phyloP scores from a whole-genome alignment of 768 basidiomycete genomes.

The Scleroderma citrinum region DNA sequence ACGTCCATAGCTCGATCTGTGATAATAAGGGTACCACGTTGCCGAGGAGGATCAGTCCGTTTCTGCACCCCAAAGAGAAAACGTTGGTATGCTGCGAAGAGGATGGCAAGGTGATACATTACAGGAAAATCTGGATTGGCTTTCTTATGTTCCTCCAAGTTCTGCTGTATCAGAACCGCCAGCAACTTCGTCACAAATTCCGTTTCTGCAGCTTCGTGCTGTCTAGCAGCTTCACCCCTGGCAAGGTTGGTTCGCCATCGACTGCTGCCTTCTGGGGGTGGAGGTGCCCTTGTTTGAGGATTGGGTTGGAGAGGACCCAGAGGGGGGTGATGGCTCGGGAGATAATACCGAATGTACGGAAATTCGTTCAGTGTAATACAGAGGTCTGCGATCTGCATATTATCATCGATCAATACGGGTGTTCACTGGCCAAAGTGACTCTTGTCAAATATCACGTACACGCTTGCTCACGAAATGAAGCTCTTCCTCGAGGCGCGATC shows the following conservation, averaged over 20 bases:
- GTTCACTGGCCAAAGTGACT: not conserved
- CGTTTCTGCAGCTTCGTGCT: constrained; percentile 61
- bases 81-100: not conserved
- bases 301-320: constrained; percentile 77
- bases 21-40: constrained; percentile 78
- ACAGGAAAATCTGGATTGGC: constrained; percentile 85
- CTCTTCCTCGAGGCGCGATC: constrained; percentile 82
- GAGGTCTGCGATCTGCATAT: constrained; percentile 70
- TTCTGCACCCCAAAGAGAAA: constrained; percentile 33
- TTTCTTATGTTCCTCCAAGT: constrained; percentile 83
- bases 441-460: constrained; percentile 30
- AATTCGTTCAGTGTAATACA: constrained; percentile 89
- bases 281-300: constrained; percentile 56
- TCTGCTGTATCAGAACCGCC: constrained; percentile 78
- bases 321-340: constrained; percentile 76
- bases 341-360: constrained; percentile 89
- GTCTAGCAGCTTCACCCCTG: constrained; percentile 61
- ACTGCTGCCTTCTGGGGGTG: constrained; percentile 54
- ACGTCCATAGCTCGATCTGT: constrained; percentile 97
- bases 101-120: constrained; percentile 26
- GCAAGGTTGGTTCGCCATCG: constrained; percentile 83
- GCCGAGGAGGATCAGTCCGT: constrained; percentile 50
- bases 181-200: constrained; percentile 79
- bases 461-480: constrained; percentile 67
- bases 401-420: constrained; percentile 1